These are phyloP conservation scores for Puccinia triticina DNA, from an alignment of 1,284 basidiomycete genomes.

Conservation along the genomic window DNA sequence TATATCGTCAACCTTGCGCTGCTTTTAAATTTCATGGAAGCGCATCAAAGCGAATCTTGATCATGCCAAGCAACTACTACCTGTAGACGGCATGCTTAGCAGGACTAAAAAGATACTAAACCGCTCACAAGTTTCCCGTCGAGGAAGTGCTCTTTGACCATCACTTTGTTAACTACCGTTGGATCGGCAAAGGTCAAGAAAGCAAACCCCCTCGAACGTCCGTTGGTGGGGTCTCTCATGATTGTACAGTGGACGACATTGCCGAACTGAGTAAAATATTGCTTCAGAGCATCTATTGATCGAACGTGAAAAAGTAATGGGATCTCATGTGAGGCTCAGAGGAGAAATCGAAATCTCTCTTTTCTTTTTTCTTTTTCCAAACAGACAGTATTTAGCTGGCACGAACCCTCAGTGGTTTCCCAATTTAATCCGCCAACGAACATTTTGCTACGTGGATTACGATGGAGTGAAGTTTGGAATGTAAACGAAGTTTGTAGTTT, in stretches of 20 bases:
- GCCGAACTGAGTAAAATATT: constrained; percentile 87
- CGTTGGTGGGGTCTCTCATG: constrained; percentile 85
- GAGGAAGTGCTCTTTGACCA: constrained; percentile 82
- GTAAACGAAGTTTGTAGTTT: constrained; percentile 30
- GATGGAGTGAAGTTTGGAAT: constrained; percentile 57
- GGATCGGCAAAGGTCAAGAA: constrained; percentile 89
- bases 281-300: constrained; percentile 72
- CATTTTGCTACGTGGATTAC: constrained; percentile 77
- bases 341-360: neutral
- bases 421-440: constrained; percentile 95
- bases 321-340: constrained; percentile 20
- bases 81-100: neutral
- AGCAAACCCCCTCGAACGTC: constrained; percentile 87
- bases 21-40: neutral
- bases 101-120: neutral
- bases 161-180: constrained; percentile 82
- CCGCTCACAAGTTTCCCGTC: constrained; percentile 85
- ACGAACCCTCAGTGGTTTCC: constrained; percentile 88
- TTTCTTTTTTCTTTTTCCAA: constrained; percentile 1
- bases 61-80: neutral
- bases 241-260: constrained; percentile 89
- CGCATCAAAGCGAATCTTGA: no score
- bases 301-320: neutral
- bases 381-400: constrained; percentile 25
- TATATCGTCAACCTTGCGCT: constrained; percentile 8